Base-by-base conservation (phyloP, 352 stramenopile species). In the Phytopythium vexans region DNA sequence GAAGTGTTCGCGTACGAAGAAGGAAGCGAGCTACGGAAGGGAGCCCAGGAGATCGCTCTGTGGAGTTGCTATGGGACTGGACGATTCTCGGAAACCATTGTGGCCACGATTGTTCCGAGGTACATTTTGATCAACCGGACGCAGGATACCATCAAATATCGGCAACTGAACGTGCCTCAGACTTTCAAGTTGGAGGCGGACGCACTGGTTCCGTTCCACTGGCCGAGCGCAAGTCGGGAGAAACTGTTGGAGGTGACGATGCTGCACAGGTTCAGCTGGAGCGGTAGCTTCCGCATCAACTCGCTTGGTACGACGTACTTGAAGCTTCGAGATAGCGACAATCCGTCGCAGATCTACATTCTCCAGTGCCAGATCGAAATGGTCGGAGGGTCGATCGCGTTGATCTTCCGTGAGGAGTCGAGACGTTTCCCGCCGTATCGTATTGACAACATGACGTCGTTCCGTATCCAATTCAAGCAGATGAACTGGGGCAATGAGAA, bases 381-480 rank as follows among this genome's bases (percentile, higher is more conserved):
- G 58, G 66, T 96, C 21, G 88, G 88, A 5, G 86, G 85, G 1
- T 95, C 86, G 8, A 83, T 95, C 50, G 84, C 86, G 10, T 58
- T 93, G 35, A 73, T 94, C 9, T 95, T 96, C 46, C 72, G 82
- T 16, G 82, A 92, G 67, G 86, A 95, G 60, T 95, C 81, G 14
- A 85, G 73, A 40, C 78, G 84, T 4, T 97, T 92, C 49, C 88
- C 85, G 16, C 88, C 86, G 11, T 97, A 97, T 57, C 77, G 88
- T 46, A 95, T 97, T 46, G 87, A 96, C 58, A 97, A 97, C 67
- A 92, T 92, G 74, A 95, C 87, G 21, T 94, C 85, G 14, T 94
- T 93, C 61, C 79, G 84, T 36, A 92, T 97, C 44, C 75, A 89
- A 50, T 95, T 83, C 65, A 90, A 89, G 50, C 86, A 96, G 58